phyloP scores from a whole-genome alignment of 192 early-diverging fungal genomes.

The Coemansia sp. region DNA sequence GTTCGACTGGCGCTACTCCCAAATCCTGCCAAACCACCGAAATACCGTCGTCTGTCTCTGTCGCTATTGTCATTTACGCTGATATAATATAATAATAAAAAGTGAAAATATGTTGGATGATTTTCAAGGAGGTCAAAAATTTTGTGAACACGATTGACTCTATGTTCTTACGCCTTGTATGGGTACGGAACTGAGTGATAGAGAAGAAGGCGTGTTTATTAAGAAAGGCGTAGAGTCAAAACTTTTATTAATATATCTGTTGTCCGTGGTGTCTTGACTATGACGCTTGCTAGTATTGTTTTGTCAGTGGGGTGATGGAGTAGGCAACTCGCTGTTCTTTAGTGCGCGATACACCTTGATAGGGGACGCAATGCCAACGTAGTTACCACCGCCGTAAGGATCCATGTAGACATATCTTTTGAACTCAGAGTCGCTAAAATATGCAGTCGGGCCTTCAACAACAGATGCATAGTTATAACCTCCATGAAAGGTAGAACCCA shows the following conservation, averaged over 20 bases:
- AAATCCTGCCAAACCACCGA: constrained; percentile 56
- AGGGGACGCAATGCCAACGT: background rate
- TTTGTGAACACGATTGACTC: background rate
- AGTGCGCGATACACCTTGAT: background rate
- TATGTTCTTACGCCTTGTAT: background rate
- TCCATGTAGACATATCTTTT: background rate
- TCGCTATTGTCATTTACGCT: background rate
- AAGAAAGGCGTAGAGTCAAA: background rate
- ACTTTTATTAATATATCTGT: background rate
- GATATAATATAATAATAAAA: no score
- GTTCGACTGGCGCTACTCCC: constrained; percentile 59
- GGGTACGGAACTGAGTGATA: background rate
- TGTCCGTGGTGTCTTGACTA: background rate
- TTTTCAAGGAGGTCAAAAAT: no score
- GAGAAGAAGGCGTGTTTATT: background rate
- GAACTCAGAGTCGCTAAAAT: background rate
- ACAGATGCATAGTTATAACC: background rate
- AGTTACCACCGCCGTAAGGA: background rate
- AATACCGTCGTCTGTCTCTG: background rate
- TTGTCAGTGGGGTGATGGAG: no score
- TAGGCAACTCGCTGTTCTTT: background rate
- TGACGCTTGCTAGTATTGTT: no score
- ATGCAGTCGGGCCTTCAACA: background rate
- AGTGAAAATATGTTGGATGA: no score
- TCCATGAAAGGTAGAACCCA: background rate